Evolutionary conservation across 495 filamentous ascomycete species (phyloP).

Genomic region (Chaetomidium leptoderma): DNA sequence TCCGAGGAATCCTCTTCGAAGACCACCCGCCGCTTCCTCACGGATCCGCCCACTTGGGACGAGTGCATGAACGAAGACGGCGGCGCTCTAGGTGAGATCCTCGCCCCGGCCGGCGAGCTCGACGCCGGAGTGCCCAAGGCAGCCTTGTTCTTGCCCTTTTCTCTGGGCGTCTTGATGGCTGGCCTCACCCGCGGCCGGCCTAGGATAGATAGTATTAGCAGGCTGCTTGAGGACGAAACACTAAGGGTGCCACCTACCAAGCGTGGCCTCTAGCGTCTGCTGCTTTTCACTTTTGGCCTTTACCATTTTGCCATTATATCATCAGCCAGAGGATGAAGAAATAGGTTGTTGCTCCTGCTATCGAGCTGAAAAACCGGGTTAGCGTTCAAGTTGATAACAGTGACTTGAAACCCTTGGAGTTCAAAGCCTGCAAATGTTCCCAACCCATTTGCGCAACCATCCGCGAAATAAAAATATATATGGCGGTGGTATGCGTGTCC

Average conservation of each 20-base stretch:
- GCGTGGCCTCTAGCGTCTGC: conserved; percentile 25
- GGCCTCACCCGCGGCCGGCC: conserved; percentile 10
- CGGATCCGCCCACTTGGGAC: conserved; percentile 1
- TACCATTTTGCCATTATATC: conserved; percentile 11
- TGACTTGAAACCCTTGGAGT: too few species aligned
- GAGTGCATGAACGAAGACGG: conserved; percentile 14
- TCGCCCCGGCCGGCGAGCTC: not conserved
- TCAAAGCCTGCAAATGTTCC: too few species aligned
- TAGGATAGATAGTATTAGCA: not conserved
- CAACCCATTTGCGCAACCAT: too few species aligned
- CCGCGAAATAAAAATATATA: too few species aligned
- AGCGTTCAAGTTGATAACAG: too few species aligned
- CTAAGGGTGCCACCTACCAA: conserved; percentile 11
- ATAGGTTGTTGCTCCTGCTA: not conserved
- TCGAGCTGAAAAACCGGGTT: not conserved
- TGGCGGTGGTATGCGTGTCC: too few species aligned
- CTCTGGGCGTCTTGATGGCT: not conserved
- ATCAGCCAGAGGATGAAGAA: not conserved
- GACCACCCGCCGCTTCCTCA: not conserved
- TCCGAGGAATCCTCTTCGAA: not conserved
- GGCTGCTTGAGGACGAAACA: not conserved
- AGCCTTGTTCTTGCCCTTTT: not conserved
- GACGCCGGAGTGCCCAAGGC: not conserved
- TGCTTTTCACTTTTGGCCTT: conserved; percentile 17
- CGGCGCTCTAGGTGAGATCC: conserved; percentile 2